Evolutionary conservation across 169 alveolate species (phyloP).

Genomic region (Plasmodium inui): DNA sequence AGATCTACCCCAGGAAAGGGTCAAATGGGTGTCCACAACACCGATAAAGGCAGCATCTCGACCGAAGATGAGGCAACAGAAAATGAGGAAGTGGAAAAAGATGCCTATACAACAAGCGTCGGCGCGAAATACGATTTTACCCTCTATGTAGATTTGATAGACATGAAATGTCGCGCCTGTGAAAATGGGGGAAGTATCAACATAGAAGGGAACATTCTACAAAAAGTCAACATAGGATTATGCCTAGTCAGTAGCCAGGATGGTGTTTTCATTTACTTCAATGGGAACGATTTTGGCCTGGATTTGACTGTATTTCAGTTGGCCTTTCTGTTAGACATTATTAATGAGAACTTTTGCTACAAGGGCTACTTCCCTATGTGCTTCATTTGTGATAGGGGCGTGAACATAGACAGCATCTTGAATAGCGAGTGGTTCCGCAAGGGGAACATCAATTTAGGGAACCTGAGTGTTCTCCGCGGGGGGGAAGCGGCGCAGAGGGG

Average conservation of each 20-base stretch:
- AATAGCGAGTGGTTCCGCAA: conserved; percentile 55
- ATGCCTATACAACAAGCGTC: not conserved
- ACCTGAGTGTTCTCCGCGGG: not conserved
- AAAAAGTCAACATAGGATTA: conserved; percentile 45
- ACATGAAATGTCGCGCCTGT: conserved; percentile 69
- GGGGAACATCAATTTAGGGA: conserved; percentile 34
- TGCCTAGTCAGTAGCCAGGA: conserved; percentile 52
- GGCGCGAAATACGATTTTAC: conserved; percentile 49
- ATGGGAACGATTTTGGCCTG: conserved; percentile 46
- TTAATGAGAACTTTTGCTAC: conserved; percentile 75
- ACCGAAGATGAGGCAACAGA: not conserved
- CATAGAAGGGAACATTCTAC: conserved; percentile 63
- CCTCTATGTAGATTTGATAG: conserved; percentile 50
- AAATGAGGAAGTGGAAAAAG: not conserved
- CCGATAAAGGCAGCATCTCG: not conserved
- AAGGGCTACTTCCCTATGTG: conserved; percentile 74
- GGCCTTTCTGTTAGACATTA: conserved; percentile 63
- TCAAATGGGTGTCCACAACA: not conserved
- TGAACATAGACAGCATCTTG: conserved; percentile 33
- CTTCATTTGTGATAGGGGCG: conserved; percentile 55
- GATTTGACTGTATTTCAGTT: conserved; percentile 70
- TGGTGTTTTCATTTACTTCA: conserved; percentile 47
- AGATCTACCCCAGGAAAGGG: not conserved
- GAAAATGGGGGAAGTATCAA: conserved; percentile 76
- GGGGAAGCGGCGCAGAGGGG: not conserved